Evolutionary conservation across 2,329 filamentous ascomycete genomes (phyloP), one percentile per base, ranked within the genome.

Genomic region (Colletotrichum tropicale): DNA sequence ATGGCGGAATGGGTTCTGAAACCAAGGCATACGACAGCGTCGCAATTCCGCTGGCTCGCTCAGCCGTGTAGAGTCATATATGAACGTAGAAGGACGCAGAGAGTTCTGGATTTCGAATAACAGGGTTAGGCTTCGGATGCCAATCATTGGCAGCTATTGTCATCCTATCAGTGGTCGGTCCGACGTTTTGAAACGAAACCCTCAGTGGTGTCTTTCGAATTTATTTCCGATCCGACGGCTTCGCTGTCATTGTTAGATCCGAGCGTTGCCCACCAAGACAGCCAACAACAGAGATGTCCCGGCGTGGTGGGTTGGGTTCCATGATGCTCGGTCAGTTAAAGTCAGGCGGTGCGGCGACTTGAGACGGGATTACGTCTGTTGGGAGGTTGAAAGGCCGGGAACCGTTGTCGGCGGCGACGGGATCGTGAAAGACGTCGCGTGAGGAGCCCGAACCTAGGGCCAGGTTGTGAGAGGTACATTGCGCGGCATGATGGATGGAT

Each of bases 281-380:
- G 13, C 18, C 18, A 1, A 15, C 26, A 5, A n/a, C 43, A 67
- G 18, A 48, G 21, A 12, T 24, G 16, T 48, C n/a, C 48, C 66
- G n/a, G 21, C 32, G 28, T 36, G 66, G 60, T 58, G 66, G 71
- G 43, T 65, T 30, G 62, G 30, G 32, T 58, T 32, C 43, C 34
- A 36, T 34, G 56, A 26, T 56, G 62, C 55, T 62, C 55, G 69
- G 72, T 66, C 55, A 67, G 68, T 62, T 12, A 62, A 72, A n/a
- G 30, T 66, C 43, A 58, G 66, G 58, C 38, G 43, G 43, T n/a
- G 32, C n/a, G 43, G 66, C 26, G 61, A 71, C 52, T 66, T 61
- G 61, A 34, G 68, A 71, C 36, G 72, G 32, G 32, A 64, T 64
- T 67, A 75, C 55, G 55, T 71, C 68, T 70, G 36, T 48, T n/a